Evolutionary conservation across 2,329 filamentous ascomycete genomes (phyloP), one percentile per base, ranked within the genome.

Genomic region (Cladosporium halotolerans): DNA sequence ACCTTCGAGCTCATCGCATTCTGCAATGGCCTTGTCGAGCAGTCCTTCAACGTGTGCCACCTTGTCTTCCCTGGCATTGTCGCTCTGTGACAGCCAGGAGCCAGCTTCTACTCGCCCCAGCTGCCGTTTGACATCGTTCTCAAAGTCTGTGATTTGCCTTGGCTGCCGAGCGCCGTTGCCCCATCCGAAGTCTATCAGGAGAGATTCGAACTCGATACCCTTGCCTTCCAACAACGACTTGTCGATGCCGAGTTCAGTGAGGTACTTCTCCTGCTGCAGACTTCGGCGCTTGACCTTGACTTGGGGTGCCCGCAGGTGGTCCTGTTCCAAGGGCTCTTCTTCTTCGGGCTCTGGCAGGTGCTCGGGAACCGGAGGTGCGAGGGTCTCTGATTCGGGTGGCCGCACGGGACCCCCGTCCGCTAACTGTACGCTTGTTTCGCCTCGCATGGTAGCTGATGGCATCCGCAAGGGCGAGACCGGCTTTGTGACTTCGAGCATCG

Each of bases 1-100:
- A 55, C 95, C 95, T 68, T 99, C 93, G 54, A 99, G 77, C 72
- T 97, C 92, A 63, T 99, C 95, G 64, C 93, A 97, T 72, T 99
- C 93, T 16, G 85, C 81, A 63, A 99, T 90, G n/a, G 90, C 88
- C 58, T 85, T 79, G 66, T 99, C 92, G 52, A 99, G 85, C 52
- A 95, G 84, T 54, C 76, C 81, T 63, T 92, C 90, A 61, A 99
- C 89, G 23, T 88, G 86, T 54, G 89, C 85, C 2, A 96, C 87
- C 54, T 92, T 83, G 57, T 93, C 90, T 66, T 97, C 92, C 63
- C 96, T 90, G 11, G 58, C 58, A 60, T 93, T 88, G 60, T 92
- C 81, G 2, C 83, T 73, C 56, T 92, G 85, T 47, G 86, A 85
- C 45, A 97, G 77, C 91, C 92, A 97, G 56, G 89, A 91, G 53